Percentiles rank a stretch among this genome's conserved stretches.
phyloP scores from a whole-genome alignment of 768 basidiomycete genomes.

The Boletus rubropictus region DNA sequence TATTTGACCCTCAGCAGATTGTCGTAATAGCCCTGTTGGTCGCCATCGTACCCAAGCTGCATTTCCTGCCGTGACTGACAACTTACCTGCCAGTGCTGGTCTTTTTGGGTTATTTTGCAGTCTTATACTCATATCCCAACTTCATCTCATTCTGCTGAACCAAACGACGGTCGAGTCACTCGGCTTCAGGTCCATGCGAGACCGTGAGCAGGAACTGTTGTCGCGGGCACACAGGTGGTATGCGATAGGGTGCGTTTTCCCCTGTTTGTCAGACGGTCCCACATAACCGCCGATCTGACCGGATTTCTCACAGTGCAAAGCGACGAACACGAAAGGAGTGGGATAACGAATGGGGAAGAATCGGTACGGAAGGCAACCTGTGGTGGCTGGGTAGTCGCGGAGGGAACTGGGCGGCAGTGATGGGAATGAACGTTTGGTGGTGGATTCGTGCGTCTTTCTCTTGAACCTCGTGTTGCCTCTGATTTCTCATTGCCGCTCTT shows the following conservation, averaged over 20 bases:
- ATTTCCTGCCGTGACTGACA: slow-evolving; percentile 5
- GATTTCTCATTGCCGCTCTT: not conserved
- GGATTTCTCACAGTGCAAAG: slow-evolving; percentile 41
- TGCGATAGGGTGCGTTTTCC: slow-evolving; percentile 44
- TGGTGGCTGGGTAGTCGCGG: slow-evolving; percentile 73
- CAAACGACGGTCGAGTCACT: slow-evolving; percentile 82
- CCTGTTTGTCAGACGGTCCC: not conserved
- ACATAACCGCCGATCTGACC: not conserved
- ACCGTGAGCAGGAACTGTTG: slow-evolving; percentile 53
- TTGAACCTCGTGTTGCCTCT: not conserved
- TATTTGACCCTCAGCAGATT: slow-evolving; percentile 62
- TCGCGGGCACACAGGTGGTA: slow-evolving; percentile 49
- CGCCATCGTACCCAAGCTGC: not conserved
- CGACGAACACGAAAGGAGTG: slow-evolving; percentile 44
- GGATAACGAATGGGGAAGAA: slow-evolving; percentile 78
- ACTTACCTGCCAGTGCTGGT: slow-evolving; percentile 43
- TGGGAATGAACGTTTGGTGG: slow-evolving; percentile 62
- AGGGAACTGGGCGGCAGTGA: slow-evolving; percentile 73
- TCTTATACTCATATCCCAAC: slow-evolving; percentile 52
- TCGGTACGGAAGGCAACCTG: slow-evolving; percentile 71
- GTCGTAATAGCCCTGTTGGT: slow-evolving; percentile 72
- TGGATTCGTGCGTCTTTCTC: slow-evolving; percentile 69
- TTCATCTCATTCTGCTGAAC: slow-evolving; percentile 53
- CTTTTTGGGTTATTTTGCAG: slow-evolving; percentile 69
- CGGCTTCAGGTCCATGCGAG: slow-evolving; percentile 49